A percentile compares a stretch with the other conserved stretches of the same genome.
phyloP scores from a whole-genome alignment of 805 yeast species.

The Schwanniomyces sp. region DNA sequence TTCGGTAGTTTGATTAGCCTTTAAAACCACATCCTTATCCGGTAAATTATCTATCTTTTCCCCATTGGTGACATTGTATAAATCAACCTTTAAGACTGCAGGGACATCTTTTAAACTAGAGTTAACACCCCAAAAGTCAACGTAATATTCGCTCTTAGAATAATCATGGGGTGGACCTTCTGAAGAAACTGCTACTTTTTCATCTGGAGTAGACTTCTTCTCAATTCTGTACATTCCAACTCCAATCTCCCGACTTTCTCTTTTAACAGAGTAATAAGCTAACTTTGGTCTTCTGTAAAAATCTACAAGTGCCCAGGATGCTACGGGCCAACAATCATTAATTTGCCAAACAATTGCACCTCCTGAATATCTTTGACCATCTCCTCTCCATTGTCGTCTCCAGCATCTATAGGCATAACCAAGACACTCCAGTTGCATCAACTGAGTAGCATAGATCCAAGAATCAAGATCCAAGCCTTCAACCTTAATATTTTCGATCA shows the following conservation, averaged over 20 bases:
- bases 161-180: slow-evolving; percentile 25
- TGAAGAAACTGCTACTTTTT: slow-evolving; percentile 4
- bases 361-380: slow-evolving; percentile 33
- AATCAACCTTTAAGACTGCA: slow-evolving; percentile 23
- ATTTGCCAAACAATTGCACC: slow-evolving; percentile 57
- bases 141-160: slow-evolving; percentile 16
- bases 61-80: slow-evolving; percentile 33
- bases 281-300: slow-evolving; percentile 42
- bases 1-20: slow-evolving; percentile 32
- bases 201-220: slow-evolving; percentile 4
- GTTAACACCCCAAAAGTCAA: slow-evolving; percentile 46
- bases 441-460: slow-evolving; percentile 54
- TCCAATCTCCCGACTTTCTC: slow-evolving; percentile 35
- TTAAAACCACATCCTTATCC: slow-evolving; percentile 11
- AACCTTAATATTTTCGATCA: slow-evolving; percentile 44
- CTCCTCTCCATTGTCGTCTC: slow-evolving; percentile 46
- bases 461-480: slow-evolving; percentile 30
- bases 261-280: slow-evolving; percentile 47
- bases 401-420: slow-evolving; percentile 47
- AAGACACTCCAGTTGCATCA: slow-evolving; percentile 52
- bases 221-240: slow-evolving; percentile 34
- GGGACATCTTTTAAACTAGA: slow-evolving; percentile 15
- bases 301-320: slow-evolving; percentile 52
- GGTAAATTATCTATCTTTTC: slow-evolving; percentile 14
- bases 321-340: slow-evolving; percentile 54